These are phyloP conservation scores for Pseudoscleropodium purum DNA, from an alignment of 225 moss, liverwort and hornwort species.

Conservation along the genomic window DNA sequence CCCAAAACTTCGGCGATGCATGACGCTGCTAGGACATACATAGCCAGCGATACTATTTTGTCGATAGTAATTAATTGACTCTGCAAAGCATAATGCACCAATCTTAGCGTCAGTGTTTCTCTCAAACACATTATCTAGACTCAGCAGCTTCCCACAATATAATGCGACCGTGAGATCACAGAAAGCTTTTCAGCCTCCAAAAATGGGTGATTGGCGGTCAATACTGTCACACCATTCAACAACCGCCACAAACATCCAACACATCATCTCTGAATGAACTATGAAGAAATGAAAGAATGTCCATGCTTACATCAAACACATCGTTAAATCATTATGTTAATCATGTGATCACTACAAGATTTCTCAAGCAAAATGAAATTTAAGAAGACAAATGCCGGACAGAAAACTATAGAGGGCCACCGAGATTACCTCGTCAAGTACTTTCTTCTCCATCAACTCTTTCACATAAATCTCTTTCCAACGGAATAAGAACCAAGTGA, in stretches of 20 bases:
- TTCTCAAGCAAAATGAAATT: background rate
- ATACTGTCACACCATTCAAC: background rate
- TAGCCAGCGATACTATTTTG: conserved; percentile 45
- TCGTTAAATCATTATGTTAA: background rate
- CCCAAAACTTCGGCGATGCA: conserved; percentile 57
- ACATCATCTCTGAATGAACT: background rate
- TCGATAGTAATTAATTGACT: conserved; percentile 47
- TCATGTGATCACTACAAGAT: background rate
- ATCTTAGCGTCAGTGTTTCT: background rate
- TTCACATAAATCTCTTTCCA: conserved; percentile 20
- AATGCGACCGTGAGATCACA: background rate
- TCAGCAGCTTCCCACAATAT: background rate
- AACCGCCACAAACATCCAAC: background rate
- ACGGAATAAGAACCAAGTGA: conserved; percentile 31
- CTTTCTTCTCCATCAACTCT: conserved; percentile 3
- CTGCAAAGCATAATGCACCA: conserved; percentile 27
- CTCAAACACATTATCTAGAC: background rate
- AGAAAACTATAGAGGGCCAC: background rate
- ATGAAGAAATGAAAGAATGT: background rate
- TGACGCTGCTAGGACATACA: conserved; percentile 47
- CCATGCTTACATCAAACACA: background rate
- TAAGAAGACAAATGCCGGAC: background rate
- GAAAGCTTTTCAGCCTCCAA: background rate
- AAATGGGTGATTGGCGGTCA: background rate
- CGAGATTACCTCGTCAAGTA: conserved; percentile 18